Conservation (phyloP, 2,329 filamentous ascomycete species). For the Rhinocladiella similis region DNA sequence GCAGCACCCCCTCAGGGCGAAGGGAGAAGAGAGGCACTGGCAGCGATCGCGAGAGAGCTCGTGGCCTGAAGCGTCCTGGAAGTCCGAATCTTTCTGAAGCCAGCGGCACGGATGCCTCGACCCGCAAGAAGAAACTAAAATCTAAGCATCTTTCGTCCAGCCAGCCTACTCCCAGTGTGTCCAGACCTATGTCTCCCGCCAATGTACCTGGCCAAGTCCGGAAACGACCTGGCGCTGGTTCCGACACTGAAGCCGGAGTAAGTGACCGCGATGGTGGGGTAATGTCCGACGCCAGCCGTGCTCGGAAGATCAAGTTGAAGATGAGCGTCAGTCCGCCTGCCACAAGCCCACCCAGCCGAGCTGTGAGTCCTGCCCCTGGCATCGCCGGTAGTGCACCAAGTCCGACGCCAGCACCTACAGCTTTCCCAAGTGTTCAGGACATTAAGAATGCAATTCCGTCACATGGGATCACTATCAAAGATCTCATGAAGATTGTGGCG, state of each 20-base stretch:
- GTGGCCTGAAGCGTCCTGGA: conserved; percentile 76
- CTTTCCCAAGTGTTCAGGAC: conserved; percentile 47
- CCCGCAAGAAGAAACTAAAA: conserved; percentile 66
- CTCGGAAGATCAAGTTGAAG: conserved; percentile 23
- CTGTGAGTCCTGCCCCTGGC: conserved; percentile 34
- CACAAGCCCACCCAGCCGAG: conserved; percentile 20
- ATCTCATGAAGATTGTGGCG: conserved; percentile 37
- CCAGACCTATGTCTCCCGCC: conserved; percentile 28
- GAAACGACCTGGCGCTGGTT: conserved; percentile 19
- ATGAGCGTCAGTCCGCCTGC: conserved; percentile 33
- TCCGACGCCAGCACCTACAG: conserved; percentile 2
- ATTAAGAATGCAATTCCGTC: conserved; percentile 49
- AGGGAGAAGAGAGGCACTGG: conserved; percentile 53
- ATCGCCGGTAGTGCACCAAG: conserved; percentile 1
- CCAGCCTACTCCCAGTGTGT: conserved; percentile 46
- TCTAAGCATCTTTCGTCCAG: conserved; percentile 61
- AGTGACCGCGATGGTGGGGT: conserved; percentile 24
- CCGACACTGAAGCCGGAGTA: conserved; percentile 24
- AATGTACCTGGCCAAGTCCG: conserved; percentile 17
- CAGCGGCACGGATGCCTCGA: conserved; percentile 81
- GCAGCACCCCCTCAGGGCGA: conserved; percentile 64
- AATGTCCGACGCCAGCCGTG: conserved; percentile 26
- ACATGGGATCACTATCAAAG: conserved; percentile 45
- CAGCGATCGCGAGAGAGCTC: conserved; percentile 35
- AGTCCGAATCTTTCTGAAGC: conserved; percentile 88